Evolutionary conservation across 345 rosid species (phyloP).

Genomic region (Kernera saxatilis): DNA sequence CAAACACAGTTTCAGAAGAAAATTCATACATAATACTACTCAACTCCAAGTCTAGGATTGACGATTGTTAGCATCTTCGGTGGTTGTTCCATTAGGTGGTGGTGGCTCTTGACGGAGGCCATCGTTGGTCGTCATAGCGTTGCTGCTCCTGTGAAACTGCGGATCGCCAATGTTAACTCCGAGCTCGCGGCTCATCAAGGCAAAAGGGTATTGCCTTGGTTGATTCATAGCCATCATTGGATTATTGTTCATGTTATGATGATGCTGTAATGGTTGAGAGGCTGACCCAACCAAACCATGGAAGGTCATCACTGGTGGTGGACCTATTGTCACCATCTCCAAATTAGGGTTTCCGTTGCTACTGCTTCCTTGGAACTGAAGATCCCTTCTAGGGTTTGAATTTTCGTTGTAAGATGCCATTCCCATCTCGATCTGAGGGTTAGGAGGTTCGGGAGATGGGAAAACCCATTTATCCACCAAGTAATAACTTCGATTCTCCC

Average conservation of each 20-base stretch:
- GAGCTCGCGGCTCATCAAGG: not conserved
- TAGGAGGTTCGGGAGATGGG: not conserved
- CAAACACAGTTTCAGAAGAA: not conserved
- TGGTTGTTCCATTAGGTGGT: not conserved
- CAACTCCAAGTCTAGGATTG: not conserved
- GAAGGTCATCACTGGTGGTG: not conserved
- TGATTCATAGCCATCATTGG: not conserved
- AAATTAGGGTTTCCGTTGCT: not conserved
- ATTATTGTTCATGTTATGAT: not conserved
- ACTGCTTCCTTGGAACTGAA: not conserved
- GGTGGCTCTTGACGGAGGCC: not conserved
- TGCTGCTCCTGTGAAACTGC: not conserved
- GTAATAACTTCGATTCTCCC: not conserved
- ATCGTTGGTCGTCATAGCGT: not conserved
- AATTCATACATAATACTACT: not conserved
- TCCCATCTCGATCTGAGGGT: not conserved
- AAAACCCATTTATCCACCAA: constrained; percentile 10
- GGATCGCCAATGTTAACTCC: not conserved
- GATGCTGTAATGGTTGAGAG: not conserved
- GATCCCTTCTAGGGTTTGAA: not conserved
- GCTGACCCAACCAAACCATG: not conserved
- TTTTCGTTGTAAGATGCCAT: not conserved
- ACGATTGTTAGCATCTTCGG: not conserved
- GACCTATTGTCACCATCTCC: not conserved
- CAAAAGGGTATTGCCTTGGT: not conserved